Conservation (phyloP, 805 yeast species). For the Zygotorulaspora danielsina region DNA sequence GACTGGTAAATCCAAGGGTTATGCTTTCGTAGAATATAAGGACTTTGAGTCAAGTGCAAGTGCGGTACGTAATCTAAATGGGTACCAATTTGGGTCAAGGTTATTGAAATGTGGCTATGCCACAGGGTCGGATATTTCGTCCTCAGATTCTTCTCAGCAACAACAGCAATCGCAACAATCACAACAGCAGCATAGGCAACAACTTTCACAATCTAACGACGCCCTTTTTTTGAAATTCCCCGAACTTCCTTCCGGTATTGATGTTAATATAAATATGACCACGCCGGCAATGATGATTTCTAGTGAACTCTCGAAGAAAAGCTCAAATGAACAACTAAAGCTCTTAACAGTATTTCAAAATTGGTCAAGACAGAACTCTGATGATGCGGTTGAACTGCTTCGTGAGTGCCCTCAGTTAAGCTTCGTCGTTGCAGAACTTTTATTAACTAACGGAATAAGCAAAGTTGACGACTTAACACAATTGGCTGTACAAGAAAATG, state of each 20-base stretch:
- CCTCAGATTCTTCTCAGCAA: constrained; percentile 11
- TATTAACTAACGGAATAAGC: constrained; percentile 41
- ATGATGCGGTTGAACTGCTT: constrained; percentile 55
- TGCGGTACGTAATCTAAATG: constrained; percentile 84
- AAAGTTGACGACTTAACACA: constrained; percentile 35
- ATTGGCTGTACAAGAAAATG: constrained; percentile 32
- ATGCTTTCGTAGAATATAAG: constrained; percentile 78
- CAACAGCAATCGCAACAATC: constrained; percentile 6
- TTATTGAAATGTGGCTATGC: constrained; percentile 71
- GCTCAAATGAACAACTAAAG: constrained; percentile 26
- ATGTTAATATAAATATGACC: constrained; percentile 38
- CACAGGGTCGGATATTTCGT: constrained; percentile 42
- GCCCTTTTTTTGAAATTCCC: constrained; percentile 34
- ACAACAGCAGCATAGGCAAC: constrained; percentile 6
- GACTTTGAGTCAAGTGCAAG: constrained; percentile 84
- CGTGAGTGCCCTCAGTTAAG: constrained; percentile 74
- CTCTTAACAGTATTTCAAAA: constrained; percentile 39
- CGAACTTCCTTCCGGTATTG: constrained; percentile 53
- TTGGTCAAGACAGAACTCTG: constrained; percentile 55
- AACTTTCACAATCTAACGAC: constrained; percentile 13
- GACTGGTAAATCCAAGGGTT: constrained; percentile 89
- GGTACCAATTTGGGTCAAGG: constrained; percentile 69
- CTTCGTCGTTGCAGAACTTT: constrained; percentile 74
- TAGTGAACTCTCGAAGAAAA: constrained; percentile 28
- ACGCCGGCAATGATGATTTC: constrained; percentile 39